Percentiles rank a stretch among this genome's conserved stretches.
phyloP scores from a whole-genome alignment of 2,329 filamentous ascomycete genomes.

The Fusarium napiforme region DNA sequence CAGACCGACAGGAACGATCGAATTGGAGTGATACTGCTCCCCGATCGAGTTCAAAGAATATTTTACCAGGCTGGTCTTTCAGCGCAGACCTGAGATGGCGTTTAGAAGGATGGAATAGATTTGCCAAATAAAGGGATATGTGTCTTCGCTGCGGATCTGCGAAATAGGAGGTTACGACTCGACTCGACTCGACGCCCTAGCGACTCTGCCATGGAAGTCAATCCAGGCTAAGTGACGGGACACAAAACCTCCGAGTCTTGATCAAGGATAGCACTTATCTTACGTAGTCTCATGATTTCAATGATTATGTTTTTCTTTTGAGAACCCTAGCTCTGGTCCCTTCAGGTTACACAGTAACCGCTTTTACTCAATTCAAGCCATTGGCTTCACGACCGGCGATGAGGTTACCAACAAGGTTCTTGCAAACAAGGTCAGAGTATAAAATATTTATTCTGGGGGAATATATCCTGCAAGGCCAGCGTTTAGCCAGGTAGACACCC shows the following conservation, averaged over 20 bases:
- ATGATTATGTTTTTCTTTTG: conserved; percentile 1
- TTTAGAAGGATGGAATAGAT: conserved; percentile 4
- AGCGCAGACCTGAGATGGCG: neutral
- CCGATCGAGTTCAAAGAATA: neutral
- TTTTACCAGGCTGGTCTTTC: neutral
- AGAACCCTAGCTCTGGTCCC: neutral
- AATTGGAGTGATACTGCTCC: neutral
- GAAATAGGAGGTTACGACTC: neutral
- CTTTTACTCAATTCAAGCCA: neutral
- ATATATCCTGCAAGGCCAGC: conserved; percentile 23
- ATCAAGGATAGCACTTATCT: neutral
- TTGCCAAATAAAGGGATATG: conserved; percentile 1
- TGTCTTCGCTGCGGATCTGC: neutral
- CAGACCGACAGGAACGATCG: neutral
- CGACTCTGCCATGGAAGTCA: neutral
- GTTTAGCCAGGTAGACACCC: conserved; percentile 24
- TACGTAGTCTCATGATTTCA: neutral
- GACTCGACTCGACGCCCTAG: neutral
- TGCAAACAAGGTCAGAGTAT: neutral
- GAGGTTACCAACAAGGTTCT: conserved; percentile 1
- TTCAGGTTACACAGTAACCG: neutral
- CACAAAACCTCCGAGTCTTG: neutral
- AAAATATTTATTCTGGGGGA: neutral
- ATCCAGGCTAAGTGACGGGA: neutral
- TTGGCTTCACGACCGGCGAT: neutral